Evolutionary conservation across 352 stramenopile species (phyloP), one percentile per base, ranked within the genome.

Genomic region (Hyaloperonospora brassicae): DNA sequence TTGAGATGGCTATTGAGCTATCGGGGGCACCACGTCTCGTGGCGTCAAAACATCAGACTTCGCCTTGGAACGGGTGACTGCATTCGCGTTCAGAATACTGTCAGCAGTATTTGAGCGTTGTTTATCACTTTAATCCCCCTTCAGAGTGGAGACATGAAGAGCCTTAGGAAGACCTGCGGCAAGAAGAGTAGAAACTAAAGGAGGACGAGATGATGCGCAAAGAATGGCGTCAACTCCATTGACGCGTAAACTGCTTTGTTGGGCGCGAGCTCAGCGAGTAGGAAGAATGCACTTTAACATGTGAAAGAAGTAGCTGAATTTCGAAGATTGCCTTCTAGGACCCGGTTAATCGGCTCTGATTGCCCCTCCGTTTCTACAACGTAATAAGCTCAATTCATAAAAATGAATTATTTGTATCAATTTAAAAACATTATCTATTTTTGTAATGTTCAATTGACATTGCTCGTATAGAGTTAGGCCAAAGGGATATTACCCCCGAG

Each of bases 301-400:
- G 13, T 6, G 14, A 49, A 49, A 3, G 1, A 31, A 9, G 35
- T 25, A 4, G 21, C 30, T 1, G 14, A 30, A 2, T 4, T 2
- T 34, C 5, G 23, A 25, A 47, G 22, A 2, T 34, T 47, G n/a
- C 34, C 11, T 30, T 30, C 23, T 21, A 47, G 42, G 24, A 17
- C 42, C 21, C 22, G 42, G 22, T 47, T 47, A 25, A 35, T 9
- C 1, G 21, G 42, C n/a, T 54, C 48, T 1, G 48, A 47, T 11
- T 54, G 35, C 12, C 48, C 48, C 46, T 54, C 36, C 48, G 48
- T 54, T 27, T 54, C 36, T 14, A n/a, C n/a, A n/a, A n/a, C n/a
- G n/a, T n/a, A n/a, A n/a, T n/a, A n/a, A n/a, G n/a, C n/a, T n/a
- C n/a, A n/a, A n/a, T n/a, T n/a, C n/a, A n/a, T n/a, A n/a, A n/a